phyloP scores from a whole-genome alignment of 2,329 filamentous ascomycete genomes.

The Aspergillus melleus region DNA sequence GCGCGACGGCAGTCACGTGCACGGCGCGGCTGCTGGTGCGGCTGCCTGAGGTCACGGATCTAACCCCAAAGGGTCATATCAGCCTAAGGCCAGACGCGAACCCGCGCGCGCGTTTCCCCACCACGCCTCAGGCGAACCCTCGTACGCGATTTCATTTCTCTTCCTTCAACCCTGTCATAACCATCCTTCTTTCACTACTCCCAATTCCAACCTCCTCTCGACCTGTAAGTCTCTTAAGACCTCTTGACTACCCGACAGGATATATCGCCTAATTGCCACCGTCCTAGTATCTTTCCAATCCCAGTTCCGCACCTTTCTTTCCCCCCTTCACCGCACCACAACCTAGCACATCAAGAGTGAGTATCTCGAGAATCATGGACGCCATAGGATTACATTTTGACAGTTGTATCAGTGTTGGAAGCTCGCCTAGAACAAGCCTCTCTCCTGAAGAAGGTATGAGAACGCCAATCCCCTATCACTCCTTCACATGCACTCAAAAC shows the following conservation, averaged over 20 bases:
- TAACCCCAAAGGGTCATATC: conserved; percentile 33
- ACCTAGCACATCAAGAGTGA: conserved; percentile 31
- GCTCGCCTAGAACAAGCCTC: conserved; percentile 93
- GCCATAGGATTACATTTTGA: conserved; percentile 9
- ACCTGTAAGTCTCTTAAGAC: conserved; percentile 6
- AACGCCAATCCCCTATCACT: not conserved
- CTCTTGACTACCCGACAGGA: not conserved
- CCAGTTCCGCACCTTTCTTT: not conserved
- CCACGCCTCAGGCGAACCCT: conserved; percentile 18
- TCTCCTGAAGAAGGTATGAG: conserved; percentile 85
- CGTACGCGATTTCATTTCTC: conserved; percentile 24
- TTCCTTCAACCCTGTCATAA: not conserved
- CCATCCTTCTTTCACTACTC: conserved; percentile 1
- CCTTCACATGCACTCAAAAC: not conserved
- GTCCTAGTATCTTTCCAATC: not conserved
- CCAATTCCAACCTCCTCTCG: not conserved
- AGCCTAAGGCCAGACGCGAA: conserved; percentile 31
- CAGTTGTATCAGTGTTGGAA: conserved; percentile 71
- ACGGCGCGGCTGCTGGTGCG: too few species aligned
- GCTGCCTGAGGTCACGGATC: conserved; percentile 15
- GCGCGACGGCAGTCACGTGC: too few species aligned
- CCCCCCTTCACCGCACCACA: conserved; percentile 17
- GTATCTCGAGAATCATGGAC: conserved; percentile 14
- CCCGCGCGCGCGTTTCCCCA: conserved; percentile 28
- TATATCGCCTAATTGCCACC: not conserved